Conservation (phyloP, 1,139 yeast genomes). For the Casaregolazyma lundiana region DNA sequence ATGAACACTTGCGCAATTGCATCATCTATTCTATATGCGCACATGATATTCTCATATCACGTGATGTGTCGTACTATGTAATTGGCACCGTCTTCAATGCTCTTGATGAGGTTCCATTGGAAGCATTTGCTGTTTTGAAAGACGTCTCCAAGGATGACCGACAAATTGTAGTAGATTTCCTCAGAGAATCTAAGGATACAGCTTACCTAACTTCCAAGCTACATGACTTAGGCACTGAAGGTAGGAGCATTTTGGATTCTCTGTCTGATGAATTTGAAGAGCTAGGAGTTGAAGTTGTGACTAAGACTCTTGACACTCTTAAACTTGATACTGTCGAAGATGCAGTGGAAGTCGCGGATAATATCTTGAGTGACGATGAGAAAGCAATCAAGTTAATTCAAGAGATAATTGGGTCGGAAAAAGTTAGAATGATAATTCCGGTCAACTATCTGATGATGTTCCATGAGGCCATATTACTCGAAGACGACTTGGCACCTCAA, state of each 20-base stretch:
- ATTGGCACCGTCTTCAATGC: neutral
- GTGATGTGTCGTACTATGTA: neutral
- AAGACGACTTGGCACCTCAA: neutral
- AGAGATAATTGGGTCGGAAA: neutral
- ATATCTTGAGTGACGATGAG: neutral
- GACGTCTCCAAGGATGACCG: neutral
- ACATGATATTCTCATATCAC: neutral
- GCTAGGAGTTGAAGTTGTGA: neutral
- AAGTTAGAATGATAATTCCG: neutral
- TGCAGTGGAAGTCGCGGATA: slow-evolving; percentile 5
- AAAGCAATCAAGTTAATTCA: neutral
- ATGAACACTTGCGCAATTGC: slow-evolving; percentile 1
- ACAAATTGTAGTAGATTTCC: neutral
- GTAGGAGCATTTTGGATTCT: neutral
- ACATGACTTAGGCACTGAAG: slow-evolving; percentile 1
- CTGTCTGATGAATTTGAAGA: neutral
- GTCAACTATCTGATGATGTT: neutral
- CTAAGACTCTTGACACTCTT: neutral
- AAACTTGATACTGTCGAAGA: slow-evolving; percentile 1
- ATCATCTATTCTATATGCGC: slow-evolving; percentile 2
- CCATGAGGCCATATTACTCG: slow-evolving; percentile 4
- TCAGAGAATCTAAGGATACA: neutral
- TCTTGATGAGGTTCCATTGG: neutral
- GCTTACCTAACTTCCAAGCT: neutral
- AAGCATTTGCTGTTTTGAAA: neutral